phyloP scores from a whole-genome alignment of 78 protist genomes.

The Dictyostelium firmibasis region DNA sequence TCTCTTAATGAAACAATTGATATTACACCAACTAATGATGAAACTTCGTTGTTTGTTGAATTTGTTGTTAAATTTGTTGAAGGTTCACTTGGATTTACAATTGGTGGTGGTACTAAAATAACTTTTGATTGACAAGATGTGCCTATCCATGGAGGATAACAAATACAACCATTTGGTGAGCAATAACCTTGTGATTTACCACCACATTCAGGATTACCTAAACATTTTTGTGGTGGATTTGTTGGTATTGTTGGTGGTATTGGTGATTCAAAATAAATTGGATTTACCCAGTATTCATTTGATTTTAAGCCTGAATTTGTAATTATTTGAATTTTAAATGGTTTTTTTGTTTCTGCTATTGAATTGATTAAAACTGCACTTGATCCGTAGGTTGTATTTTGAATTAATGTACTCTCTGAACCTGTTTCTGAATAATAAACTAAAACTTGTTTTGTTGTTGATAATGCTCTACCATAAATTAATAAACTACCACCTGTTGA shows the following conservation, averaged over 20 bases:
- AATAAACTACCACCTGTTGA: background rate
- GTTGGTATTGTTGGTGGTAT: background rate
- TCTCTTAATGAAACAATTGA: slow-evolving; percentile 6
- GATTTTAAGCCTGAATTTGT: background rate
- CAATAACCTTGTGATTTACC: background rate
- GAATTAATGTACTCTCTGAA: background rate
- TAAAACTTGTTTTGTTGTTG: background rate
- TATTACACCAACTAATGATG: background rate
- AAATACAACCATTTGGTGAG: background rate
- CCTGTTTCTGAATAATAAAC: background rate
- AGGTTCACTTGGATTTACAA: slow-evolving; percentile 1
- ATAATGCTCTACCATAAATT: background rate
- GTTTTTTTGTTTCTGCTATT: background rate
- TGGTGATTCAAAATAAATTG: background rate
- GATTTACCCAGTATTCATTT: background rate
- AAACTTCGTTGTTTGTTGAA: background rate
- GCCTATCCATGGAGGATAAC: background rate
- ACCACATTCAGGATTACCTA: background rate
- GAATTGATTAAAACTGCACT: background rate
- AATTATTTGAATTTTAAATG: background rate
- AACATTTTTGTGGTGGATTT: background rate
- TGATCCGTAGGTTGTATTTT: background rate
- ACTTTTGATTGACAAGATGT: background rate
- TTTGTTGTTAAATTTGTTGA: background rate
- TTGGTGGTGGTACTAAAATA: background rate